Evolutionary conservation across 2,329 filamentous ascomycete genomes (phyloP).

Genomic region (Chalaropsis ovoidea): DNA sequence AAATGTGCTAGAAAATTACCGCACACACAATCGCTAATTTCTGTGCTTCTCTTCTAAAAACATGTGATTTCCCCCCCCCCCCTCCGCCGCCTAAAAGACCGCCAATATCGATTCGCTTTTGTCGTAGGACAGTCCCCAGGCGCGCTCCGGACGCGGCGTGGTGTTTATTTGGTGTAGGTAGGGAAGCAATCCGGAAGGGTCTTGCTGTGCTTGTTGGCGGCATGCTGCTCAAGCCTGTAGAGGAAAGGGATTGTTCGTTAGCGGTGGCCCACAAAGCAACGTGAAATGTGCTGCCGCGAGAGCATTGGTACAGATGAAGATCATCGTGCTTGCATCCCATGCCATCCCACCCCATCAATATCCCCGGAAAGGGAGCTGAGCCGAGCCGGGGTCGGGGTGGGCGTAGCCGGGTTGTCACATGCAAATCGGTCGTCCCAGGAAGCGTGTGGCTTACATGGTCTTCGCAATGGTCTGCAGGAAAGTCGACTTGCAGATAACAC

Average conservation of each 20-base stretch:
- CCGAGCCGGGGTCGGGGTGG: not conserved
- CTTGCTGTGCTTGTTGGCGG: constrained; percentile 68
- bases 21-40: too few species aligned
- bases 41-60: too few species aligned
- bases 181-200: constrained; percentile 62
- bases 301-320: not conserved
- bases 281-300: constrained; percentile 3
- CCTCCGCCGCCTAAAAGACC: too few species aligned
- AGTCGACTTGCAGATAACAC: constrained; percentile 64
- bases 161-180: constrained; percentile 26
- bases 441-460: constrained; percentile 46
- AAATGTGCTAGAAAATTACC: too few species aligned
- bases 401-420: not conserved
- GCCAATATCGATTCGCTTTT: too few species aligned
- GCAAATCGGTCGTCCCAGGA: constrained; percentile 29
- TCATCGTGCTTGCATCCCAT: not conserved
- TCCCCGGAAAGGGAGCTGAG: not conserved
- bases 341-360: too few species aligned
- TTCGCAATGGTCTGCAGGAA: constrained; percentile 69
- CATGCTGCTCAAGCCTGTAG: constrained; percentile 56
- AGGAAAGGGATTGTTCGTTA: constrained; percentile 1
- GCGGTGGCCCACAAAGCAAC: not conserved
- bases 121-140: too few species aligned
- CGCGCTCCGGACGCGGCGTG: too few species aligned
- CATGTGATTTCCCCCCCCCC: too few species aligned